Conservation (phyloP, 2,329 filamentous ascomycete species). For the Pseudogymnoascus pannorum region DNA sequence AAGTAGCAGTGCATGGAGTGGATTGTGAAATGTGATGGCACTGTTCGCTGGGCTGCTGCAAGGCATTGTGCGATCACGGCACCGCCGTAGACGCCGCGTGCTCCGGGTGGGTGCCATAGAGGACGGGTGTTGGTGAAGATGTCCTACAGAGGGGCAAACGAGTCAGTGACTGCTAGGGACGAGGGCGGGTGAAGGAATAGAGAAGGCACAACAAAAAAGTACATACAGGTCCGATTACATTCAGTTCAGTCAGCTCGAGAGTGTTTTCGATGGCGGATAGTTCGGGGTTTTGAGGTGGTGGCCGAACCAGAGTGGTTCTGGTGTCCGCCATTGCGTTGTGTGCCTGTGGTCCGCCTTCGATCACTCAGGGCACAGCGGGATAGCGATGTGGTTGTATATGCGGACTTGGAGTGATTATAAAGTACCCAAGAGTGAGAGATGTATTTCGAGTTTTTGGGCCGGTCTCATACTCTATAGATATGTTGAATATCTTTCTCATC, state of each 20-base stretch:
- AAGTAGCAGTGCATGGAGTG: constrained; percentile 99
- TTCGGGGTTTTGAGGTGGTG: constrained; percentile 62
- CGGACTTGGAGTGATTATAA: neutral
- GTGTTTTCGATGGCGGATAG: constrained; percentile 84
- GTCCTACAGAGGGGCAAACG: constrained; percentile 44
- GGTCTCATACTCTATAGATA: constrained; percentile 1
- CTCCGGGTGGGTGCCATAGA: constrained; percentile 86
- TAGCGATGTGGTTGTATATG: neutral
- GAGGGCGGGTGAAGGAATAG: neutral
- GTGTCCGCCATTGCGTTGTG: constrained; percentile 22
- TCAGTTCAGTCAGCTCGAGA: constrained; percentile 75
- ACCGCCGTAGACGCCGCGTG: constrained; percentile 88
- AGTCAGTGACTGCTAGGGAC: neutral
- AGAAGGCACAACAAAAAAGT: neutral
- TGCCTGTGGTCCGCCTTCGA: neutral
- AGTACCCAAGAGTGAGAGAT: neutral
- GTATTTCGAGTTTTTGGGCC: neutral
- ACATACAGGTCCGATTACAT: constrained; percentile 65
- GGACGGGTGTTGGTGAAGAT: constrained; percentile 92
- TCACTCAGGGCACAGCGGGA: neutral
- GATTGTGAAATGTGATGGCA: constrained; percentile 70
- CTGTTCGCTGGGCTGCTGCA: constrained; percentile 79
- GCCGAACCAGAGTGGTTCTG: constrained; percentile 59
- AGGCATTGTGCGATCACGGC: constrained; percentile 90
- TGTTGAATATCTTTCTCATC: neutral